phyloP scores from a whole-genome alignment of 768 basidiomycete species.

The Grammothele lineata region DNA sequence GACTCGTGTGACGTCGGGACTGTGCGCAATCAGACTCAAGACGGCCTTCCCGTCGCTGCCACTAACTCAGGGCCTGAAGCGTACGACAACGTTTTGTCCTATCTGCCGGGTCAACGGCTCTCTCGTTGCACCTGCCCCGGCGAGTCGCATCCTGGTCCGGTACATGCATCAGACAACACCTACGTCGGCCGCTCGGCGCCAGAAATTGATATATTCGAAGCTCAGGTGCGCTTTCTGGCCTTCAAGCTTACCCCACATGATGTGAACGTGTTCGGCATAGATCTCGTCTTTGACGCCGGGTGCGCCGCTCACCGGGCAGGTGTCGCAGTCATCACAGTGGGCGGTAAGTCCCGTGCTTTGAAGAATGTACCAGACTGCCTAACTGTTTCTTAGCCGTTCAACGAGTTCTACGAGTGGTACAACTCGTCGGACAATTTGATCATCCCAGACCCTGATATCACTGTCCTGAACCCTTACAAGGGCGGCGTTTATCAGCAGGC shows the following conservation, averaged over 20 bases:
- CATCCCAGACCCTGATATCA: too few relatives aligned
- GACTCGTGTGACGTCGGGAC: constrained; percentile 92
- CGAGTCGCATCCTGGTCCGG: constrained; percentile 86
- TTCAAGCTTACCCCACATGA: too few relatives aligned
- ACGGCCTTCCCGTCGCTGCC: constrained; percentile 60
- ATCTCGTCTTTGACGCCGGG: too few relatives aligned
- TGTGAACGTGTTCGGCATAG: too few relatives aligned
- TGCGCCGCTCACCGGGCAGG: constrained; percentile 50
- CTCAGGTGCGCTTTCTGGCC: too few relatives aligned
- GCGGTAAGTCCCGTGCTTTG: constrained; percentile 46
- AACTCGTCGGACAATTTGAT: too few relatives aligned
- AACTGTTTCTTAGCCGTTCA: too few relatives aligned
- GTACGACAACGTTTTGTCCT: constrained; percentile 60
- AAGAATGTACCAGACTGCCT: too few relatives aligned
- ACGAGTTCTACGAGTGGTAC: too few relatives aligned
- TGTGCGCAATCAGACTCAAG: constrained; percentile 72
- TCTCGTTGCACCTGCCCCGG: constrained; percentile 86
- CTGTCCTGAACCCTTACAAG: too few relatives aligned
- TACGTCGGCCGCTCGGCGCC: constrained; percentile 78
- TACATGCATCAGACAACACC: constrained; percentile 68
- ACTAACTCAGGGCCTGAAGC: constrained; percentile 53
- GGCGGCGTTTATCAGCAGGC: too few relatives aligned
- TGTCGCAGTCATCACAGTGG: constrained; percentile 86
- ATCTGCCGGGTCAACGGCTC: constrained; percentile 81
- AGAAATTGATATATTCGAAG: constrained; percentile 90